phyloP scores from a whole-genome alignment of 768 basidiomycete genomes.

The Lactarius akahatsu region DNA sequence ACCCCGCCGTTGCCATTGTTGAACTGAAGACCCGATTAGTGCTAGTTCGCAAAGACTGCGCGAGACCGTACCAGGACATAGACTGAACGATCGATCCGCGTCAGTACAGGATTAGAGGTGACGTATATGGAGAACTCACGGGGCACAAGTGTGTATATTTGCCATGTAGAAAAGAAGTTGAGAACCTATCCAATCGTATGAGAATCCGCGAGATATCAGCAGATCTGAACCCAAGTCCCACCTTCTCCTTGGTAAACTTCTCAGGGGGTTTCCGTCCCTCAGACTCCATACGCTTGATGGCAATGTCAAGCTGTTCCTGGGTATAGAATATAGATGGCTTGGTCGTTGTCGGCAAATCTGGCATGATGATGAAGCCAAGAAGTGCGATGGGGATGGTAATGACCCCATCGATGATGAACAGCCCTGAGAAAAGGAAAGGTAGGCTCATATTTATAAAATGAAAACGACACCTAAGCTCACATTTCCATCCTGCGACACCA shows the following conservation, averaged over 20 bases:
- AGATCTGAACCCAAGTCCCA: not conserved
- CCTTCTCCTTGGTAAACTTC: slow-evolving; percentile 39
- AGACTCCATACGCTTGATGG: slow-evolving; percentile 36
- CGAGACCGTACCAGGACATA: slow-evolving; percentile 33
- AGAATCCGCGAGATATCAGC: not conserved
- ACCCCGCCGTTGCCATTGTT: slow-evolving; percentile 38
- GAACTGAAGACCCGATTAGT: slow-evolving; percentile 32
- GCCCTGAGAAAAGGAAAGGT: slow-evolving; percentile 34
- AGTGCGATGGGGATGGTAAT: slow-evolving; percentile 42
- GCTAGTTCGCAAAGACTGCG: not conserved
- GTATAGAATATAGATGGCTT: slow-evolving; percentile 38
- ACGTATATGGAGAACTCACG: slow-evolving; percentile 31
- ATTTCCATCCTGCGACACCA: slow-evolving; percentile 45
- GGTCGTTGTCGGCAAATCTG: slow-evolving; percentile 40
- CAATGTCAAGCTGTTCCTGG: slow-evolving; percentile 38
- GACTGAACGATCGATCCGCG: slow-evolving; percentile 27
- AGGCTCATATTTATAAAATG: not conserved
- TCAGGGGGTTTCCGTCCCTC: slow-evolving; percentile 39
- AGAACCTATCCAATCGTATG: slow-evolving; percentile 30
- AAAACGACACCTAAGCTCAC: slow-evolving; percentile 27
- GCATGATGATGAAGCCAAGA: slow-evolving; percentile 41
- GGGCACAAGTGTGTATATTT: slow-evolving; percentile 38
- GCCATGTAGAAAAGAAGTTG: slow-evolving; percentile 43
- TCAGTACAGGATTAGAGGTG: not conserved
- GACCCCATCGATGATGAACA: slow-evolving; percentile 46